Evolutionary conservation across 495 filamentous ascomycete genomes (phyloP), one percentile per base, ranked within the genome.

Genomic region (Hyaloscypha bicolor): DNA sequence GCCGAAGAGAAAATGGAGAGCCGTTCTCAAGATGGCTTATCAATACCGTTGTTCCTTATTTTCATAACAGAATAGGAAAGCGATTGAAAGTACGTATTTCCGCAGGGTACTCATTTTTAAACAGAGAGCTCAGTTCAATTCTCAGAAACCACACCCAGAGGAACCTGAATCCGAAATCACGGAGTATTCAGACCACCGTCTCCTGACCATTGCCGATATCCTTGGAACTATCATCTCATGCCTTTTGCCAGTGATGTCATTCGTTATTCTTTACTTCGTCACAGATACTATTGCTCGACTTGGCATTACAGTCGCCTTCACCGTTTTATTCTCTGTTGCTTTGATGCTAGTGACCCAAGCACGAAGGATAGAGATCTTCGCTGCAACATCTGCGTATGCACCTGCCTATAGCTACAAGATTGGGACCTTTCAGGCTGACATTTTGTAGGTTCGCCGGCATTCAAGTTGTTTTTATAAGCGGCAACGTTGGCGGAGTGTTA

Each of bases 381-480:
- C 51, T 6, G 51, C 51, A 4, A 53, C 51, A 4, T 53, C 51
- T 6, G 22, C 51, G 51, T 53, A 53, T 4, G 33, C 9, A 9
- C 33, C 51, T 25, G 16, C 51, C 16, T 53, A 53, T n/a, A 53
- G 16, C 16, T 53, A 53, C 5, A 53, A 53, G 6, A 53, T 53
- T 4, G 4, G 16, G 9, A 37, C 4, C 16, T 53, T 14, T 53
- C 4, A 53, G 6, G 51, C 51, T 53, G 51, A 19, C n/a, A n/a
- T n/a, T n/a, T 25, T 14, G 4, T 53, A 53, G 51, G 4, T 53
- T 53, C 16, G 51, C 51, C 16, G 51, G 4, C 4, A 14, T 53
- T 53, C 51, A 53, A 53, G 16, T 53, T 53, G 51, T 53, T 53
- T 53, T 53, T 19, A 6, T 53, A 19, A 53, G 51, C 16, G 51